phyloP scores from a whole-genome alignment of 768 basidiomycete genomes.

The Udeniomyces megalosporus region DNA sequence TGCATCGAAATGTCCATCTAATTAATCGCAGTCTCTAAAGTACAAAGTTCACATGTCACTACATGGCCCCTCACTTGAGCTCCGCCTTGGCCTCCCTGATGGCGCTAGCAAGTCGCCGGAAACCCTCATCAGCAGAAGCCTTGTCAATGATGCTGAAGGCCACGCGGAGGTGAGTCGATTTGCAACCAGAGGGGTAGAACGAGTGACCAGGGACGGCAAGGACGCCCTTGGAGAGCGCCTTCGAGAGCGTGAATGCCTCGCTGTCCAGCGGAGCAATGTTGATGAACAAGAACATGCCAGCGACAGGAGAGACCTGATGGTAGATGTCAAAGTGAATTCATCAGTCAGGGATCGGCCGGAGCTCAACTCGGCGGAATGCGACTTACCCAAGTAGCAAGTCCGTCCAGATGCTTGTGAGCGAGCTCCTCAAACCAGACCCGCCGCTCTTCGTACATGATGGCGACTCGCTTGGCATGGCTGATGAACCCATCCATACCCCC shows the following conservation, averaged over 20 bases:
- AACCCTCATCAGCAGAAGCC: slow-evolving; percentile 56
- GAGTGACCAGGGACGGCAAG: slow-evolving; percentile 62
- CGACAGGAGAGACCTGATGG: slow-evolving; percentile 37
- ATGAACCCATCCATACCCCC: slow-evolving; percentile 64
- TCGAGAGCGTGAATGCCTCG: slow-evolving; percentile 49
- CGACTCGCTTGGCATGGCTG: slow-evolving; percentile 47
- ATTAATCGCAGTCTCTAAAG: no score
- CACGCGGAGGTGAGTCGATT: slow-evolving; percentile 61
- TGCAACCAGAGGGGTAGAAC: slow-evolving; percentile 56
- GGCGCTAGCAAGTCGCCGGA: slow-evolving; percentile 43
- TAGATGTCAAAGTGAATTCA: neutral
- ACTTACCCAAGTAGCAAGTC: slow-evolving; percentile 40
- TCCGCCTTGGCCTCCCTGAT: slow-evolving; percentile 22
- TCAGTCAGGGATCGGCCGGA: neutral
- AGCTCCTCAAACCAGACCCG: slow-evolving; percentile 62
- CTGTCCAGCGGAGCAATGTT: slow-evolving; percentile 42
- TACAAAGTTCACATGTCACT: no score
- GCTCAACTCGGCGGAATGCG: neutral
- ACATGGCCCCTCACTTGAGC: no score
- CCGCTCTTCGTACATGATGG: slow-evolving; percentile 45
- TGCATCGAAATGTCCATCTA: no score
- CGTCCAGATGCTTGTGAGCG: slow-evolving; percentile 58
- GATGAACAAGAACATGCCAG: slow-evolving; percentile 78
- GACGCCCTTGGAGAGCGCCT: slow-evolving; percentile 63
- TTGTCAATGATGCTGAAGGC: slow-evolving; percentile 48